Evolutionary conservation across 352 stramenopile species (phyloP), one percentile per base, ranked within the genome.

Genomic region (Globisporangium paroecandrum): DNA sequence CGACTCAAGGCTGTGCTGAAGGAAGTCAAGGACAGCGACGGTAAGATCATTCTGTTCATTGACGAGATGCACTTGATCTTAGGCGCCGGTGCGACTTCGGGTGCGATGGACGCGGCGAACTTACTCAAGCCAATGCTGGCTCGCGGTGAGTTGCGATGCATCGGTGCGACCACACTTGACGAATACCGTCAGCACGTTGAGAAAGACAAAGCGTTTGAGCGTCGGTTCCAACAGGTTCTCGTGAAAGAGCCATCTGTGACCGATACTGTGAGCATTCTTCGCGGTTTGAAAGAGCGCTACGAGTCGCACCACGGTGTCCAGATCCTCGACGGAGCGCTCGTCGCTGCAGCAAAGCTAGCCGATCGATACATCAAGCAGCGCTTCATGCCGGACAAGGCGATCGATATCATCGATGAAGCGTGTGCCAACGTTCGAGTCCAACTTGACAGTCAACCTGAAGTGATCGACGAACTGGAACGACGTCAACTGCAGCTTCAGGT

Each of bases 181-280:
- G 98, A 99, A 76, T 99, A 99, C 75, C 88, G 95, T 7, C 79
- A 99, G 71, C 89, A 99, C 71, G 97, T 99, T 62, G 97, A 99
- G 77, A 99, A 99, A 76, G 98, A 99, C 78, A 88, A 94, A 32
- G 97, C 97, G 0, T 98, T 99, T 60, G 97, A 99, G 69, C 81
- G 97, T 41, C 92, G 98, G 38, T 99, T 99, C 75, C 98, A 99
- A 77, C 90, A 98, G 62, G 95, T 99, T 1, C 58, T 89, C 3
- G 95, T 99, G 12, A 88, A 87, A 38, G 97, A 99, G 62, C 97
- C 97, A 4, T 93, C 78, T 4, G 95, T 99, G 0, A 80, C 97
- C 34, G 91, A 98, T 62, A 99, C 97, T 0, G 89, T 99, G 54
- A 96, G 80, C 41, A 99, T 99, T 69, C 73, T 99, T 9, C 87